phyloP scores from a whole-genome alignment of 2,329 filamentous ascomycete genomes.

The Rutstroemia sp. region DNA sequence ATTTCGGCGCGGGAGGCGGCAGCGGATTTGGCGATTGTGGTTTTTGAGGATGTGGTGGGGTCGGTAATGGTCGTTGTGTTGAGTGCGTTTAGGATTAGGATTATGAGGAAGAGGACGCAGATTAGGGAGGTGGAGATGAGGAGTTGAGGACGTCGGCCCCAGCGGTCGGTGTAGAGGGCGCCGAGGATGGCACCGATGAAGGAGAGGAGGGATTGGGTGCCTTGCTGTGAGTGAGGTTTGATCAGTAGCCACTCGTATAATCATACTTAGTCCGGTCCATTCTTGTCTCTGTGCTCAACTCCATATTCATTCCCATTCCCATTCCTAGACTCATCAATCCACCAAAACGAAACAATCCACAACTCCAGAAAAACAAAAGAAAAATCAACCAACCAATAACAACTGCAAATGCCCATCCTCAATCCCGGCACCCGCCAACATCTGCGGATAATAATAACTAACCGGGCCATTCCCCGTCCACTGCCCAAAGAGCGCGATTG shows the following conservation, averaged over 20 bases:
- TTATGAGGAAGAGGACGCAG: conserved; percentile 4
- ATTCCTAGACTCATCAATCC: too few relatives aligned
- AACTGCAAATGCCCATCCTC: conserved; percentile 34
- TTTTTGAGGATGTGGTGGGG: conserved; percentile 34
- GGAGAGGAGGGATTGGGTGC: conserved; percentile 19
- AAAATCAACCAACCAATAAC: conserved; percentile 19
- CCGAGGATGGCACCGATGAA: conserved; percentile 32
- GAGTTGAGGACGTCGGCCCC: conserved; percentile 34
- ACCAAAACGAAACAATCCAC: too few relatives aligned
- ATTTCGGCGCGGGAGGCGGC: conserved; percentile 38
- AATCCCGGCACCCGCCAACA: conserved; percentile 22
- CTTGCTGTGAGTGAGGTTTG: conserved; percentile 29
- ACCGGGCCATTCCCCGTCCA: conserved; percentile 29
- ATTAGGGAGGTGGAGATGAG: conserved; percentile 34
- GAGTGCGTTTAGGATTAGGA: conserved; percentile 34
- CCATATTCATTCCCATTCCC: too few relatives aligned
- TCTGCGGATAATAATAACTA: conserved; percentile 21
- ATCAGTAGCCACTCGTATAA: too few relatives aligned
- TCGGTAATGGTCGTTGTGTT: conserved; percentile 44
- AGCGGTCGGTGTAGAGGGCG: conserved; percentile 18
- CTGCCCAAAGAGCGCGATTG: conserved; percentile 28
- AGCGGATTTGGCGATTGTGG: background rate
- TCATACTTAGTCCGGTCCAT: too few relatives aligned
- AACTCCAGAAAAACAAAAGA: too few relatives aligned
- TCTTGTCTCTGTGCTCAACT: too few relatives aligned